phyloP scores from a whole-genome alignment of 2,329 filamentous ascomycete genomes.

The Paecilomyces sp. region DNA sequence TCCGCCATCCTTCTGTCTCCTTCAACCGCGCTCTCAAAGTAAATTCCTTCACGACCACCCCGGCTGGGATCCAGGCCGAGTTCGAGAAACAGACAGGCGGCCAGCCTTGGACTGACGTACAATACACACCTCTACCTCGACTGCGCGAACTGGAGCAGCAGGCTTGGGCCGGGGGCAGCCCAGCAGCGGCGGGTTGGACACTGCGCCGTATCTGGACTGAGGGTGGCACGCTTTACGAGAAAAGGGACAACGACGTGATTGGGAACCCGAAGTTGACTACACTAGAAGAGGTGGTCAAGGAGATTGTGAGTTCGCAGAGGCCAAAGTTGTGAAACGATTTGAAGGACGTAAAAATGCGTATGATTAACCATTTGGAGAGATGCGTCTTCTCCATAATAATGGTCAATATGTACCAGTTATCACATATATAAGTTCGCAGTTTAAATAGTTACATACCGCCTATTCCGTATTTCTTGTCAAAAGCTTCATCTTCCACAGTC shows the following conservation, averaged over 20 bases:
- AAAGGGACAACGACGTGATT: constrained; percentile 58
- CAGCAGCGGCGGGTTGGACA: constrained; percentile 51
- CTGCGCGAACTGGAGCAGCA: constrained; percentile 52
- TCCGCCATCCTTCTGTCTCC: constrained; percentile 49
- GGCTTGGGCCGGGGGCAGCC: constrained; percentile 48
- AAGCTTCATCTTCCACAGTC: too few species aligned
- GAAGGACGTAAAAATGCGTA: too few species aligned
- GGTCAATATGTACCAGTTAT: too few species aligned
- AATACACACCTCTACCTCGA: constrained; percentile 46
- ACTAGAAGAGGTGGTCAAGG: constrained; percentile 41
- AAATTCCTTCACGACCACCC: constrained; percentile 63
- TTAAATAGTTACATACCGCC: too few species aligned
- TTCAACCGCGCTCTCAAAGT: constrained; percentile 56
- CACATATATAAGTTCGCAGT: too few species aligned
- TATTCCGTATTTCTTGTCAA: too few species aligned
- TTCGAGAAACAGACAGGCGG: constrained; percentile 59
- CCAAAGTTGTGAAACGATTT: neutral
- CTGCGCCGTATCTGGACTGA: constrained; percentile 65
- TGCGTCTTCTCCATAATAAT: too few species aligned
- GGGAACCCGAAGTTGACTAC: constrained; percentile 48
- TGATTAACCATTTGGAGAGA: too few species aligned
- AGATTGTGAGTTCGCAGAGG: constrained; percentile 1
- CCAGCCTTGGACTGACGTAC: constrained; percentile 45
- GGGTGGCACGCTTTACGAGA: constrained; percentile 63
- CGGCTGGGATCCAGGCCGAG: constrained; percentile 56